Base-by-base conservation (phyloP, 2,329 filamentous ascomycete genomes). In the Tolypocladium amazonense region DNA sequence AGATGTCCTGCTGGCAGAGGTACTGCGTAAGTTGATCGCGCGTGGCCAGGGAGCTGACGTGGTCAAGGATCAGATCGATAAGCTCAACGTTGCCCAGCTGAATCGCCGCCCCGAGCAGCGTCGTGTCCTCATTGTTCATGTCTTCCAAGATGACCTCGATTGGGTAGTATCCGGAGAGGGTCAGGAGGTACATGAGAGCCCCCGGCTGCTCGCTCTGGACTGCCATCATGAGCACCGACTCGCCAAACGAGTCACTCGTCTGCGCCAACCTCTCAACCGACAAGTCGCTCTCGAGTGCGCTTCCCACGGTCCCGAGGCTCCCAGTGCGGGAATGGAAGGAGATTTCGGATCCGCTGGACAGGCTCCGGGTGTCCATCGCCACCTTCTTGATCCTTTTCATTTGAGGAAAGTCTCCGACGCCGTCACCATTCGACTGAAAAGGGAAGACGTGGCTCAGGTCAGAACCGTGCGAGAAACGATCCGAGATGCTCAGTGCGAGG, bases 171-270 rank as follows among this genome's bases (percentile, higher is more conserved):
- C 90, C 86, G 12, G 85, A 79, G 47, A 97, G 76, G 20, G 85
- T 87, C 7, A 99, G 76, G 23, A 99, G 77, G 69, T 97, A 97
- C 59, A 79, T 83, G 43, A 99, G 72, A n/a, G 86, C 82, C 60
- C 88, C 85, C 2, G 85, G 80, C 65, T 89, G 88, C 59, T 85
- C 84, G 62, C 86, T 81, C 66, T 92, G 88, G 33, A 93, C 80
- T 1, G 89, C 88, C 88, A 93, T 92, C 90, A 93, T 93, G 18
- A 84, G 81, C 9, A 97, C 81, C 1, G 93, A 97, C 70, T 97
- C 90, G 6, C 94, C 94, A 45, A 79, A 78, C 0, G 80, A 77
- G 67, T 88, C 80, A 62, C 86, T 83, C 1, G 89, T 92, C 69
- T 89, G 88, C 1, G 88, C 83, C 2, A 93, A 76, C 38, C 85